phyloP scores from a whole-genome alignment of 345 rosid species.

The Physaria fendleri region DNA sequence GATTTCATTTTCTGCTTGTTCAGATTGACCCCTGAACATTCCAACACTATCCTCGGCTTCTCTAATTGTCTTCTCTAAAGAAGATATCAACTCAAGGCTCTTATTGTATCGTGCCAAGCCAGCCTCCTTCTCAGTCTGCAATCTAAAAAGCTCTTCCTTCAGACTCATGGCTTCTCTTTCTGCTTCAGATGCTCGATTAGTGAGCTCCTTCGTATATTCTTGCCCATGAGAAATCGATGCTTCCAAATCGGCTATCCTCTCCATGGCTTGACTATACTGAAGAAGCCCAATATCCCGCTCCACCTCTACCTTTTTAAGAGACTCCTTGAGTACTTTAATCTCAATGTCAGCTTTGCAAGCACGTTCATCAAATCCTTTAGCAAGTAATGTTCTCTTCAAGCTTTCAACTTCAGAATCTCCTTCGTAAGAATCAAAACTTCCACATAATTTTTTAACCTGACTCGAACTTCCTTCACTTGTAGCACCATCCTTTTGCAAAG shows the following conservation, averaged over 20 bases:
- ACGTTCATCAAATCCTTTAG: constrained; percentile 49
- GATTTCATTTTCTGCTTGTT: constrained; percentile 53
- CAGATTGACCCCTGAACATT: constrained; percentile 42
- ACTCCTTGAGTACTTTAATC: constrained; percentile 59
- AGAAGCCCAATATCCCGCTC: constrained; percentile 65
- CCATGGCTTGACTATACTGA: constrained; percentile 61
- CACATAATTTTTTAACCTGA: constrained; percentile 39
- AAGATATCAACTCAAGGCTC: constrained; percentile 53
- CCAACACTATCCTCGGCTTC: constrained; percentile 49
- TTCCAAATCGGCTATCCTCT: constrained; percentile 55
- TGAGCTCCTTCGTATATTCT: constrained; percentile 42
- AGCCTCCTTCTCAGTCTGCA: constrained; percentile 64
- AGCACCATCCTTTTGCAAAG: constrained; percentile 30
- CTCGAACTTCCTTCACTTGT: constrained; percentile 44
- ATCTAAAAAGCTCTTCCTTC: constrained; percentile 50
- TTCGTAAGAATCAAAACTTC: constrained; percentile 28
- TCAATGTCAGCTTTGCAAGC: constrained; percentile 80
- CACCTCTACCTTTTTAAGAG: constrained; percentile 51
- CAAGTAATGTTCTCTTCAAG: constrained; percentile 55
- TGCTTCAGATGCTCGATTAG: constrained; percentile 47
- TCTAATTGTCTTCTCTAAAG: constrained; percentile 52
- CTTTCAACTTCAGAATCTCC: constrained; percentile 53
- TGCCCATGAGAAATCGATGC: constrained; percentile 34
- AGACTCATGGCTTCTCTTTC: constrained; percentile 42
- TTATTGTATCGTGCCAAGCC: constrained; percentile 50